Conservation (phyloP, 1,284 basidiomycete genomes). For the Pyrrhoderma lamaoense region DNA sequence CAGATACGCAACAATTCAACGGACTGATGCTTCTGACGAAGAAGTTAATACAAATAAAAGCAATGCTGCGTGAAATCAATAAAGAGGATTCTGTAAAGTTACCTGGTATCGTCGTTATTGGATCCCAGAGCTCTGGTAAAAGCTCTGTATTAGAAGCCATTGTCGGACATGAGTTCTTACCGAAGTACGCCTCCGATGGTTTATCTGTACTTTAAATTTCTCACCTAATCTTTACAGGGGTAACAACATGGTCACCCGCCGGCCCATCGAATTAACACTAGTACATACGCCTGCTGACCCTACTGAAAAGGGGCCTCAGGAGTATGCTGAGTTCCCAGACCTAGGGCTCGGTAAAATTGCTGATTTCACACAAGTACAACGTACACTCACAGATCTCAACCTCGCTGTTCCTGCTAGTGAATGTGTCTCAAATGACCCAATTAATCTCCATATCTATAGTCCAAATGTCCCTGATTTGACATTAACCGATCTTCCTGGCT, state of each 20-base stretch:
- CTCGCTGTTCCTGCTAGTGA: conserved; percentile 84
- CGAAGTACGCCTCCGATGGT: conserved; percentile 60
- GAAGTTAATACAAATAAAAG: conserved; percentile 95
- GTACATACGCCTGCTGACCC: conserved; percentile 73
- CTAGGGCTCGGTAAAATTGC: conserved; percentile 84
- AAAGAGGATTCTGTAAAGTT: conserved; percentile 91
- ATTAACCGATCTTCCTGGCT: conserved; percentile 95
- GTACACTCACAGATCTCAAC: conserved; percentile 91
- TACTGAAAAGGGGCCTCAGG: conserved; percentile 52
- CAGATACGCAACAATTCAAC: conserved; percentile 43
- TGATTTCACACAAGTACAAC: conserved; percentile 86
- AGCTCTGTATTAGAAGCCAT: conserved; percentile 96
- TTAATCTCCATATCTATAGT: conserved; percentile 94
- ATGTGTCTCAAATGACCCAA: conserved; percentile 91
- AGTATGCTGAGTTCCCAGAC: conserved; percentile 93
- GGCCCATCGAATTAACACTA: conserved; percentile 95
- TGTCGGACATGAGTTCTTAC: conserved; percentile 96
- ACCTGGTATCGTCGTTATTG: conserved; percentile 96
- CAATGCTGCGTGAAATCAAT: conserved; percentile 90
- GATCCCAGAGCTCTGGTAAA: conserved; percentile 97
- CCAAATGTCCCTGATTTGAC: conserved; percentile 95
- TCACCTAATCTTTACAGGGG: conserved; percentile 48
- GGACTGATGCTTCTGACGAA: conserved; percentile 87
- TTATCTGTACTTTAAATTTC: background rate
- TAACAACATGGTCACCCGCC: conserved; percentile 98